Percentiles rank a stretch among this genome's conserved stretches.
phyloP scores from a whole-genome alignment of 2,329 filamentous ascomycete genomes.

The Paecilomyces variotii region DNA sequence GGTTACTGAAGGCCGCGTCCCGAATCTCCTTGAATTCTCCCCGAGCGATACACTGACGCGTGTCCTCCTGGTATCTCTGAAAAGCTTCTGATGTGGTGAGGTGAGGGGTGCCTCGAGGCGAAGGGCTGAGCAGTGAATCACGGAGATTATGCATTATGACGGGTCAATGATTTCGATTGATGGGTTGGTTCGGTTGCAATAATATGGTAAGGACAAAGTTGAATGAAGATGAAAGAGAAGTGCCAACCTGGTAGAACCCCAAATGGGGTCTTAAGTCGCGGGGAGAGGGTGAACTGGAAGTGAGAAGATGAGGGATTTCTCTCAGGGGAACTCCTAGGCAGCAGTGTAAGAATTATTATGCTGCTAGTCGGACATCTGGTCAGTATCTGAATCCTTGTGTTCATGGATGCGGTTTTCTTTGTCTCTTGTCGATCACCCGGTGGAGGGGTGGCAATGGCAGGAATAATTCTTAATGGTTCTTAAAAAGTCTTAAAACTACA shows the following conservation, averaged over 20 bases:
- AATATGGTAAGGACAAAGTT: not conserved
- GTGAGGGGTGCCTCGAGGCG: constrained; percentile 2
- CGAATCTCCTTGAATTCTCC: constrained; percentile 7
- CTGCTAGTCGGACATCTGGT: constrained; percentile 2
- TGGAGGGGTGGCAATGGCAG: too few relatives aligned
- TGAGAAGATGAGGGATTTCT: not conserved
- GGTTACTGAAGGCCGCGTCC: constrained; percentile 6
- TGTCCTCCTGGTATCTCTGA: constrained; percentile 3
- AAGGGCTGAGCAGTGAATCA: constrained; percentile 7
- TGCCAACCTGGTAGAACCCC: not conserved
- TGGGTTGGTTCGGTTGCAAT: constrained; percentile 2
- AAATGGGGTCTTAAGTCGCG: constrained; percentile 1
- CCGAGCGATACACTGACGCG: constrained; percentile 1
- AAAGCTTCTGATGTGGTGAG: not conserved
- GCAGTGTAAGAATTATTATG: constrained; percentile 1
- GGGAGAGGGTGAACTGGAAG: not conserved
- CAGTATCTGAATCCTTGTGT: constrained; percentile 3
- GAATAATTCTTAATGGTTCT: too few relatives aligned
- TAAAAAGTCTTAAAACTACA: too few relatives aligned
- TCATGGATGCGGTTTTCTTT: constrained; percentile 5
- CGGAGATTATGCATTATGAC: constrained; percentile 8
- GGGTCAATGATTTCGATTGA: constrained; percentile 2
- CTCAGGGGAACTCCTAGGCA: constrained; percentile 2
- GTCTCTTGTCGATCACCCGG: constrained; percentile 4
- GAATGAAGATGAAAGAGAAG: constrained; percentile 1